Evolutionary conservation across 345 rosid species (phyloP).

Genomic region (Eutrema yunnanense): DNA sequence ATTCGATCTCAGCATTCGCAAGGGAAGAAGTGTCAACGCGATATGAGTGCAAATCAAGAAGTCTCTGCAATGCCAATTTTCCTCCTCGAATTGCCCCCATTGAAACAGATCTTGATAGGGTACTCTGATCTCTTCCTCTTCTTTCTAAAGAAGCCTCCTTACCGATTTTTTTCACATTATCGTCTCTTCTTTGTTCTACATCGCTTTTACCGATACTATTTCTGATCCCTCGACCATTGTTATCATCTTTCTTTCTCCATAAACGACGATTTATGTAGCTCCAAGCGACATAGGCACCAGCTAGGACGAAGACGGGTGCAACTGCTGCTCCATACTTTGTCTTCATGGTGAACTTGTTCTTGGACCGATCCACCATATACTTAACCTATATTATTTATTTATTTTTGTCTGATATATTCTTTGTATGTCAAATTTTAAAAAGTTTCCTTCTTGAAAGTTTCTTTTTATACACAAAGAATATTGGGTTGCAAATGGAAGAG

Average conservation of each 20-base stretch:
- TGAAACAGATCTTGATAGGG: slow-evolving; percentile 37
- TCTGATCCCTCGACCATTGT: slow-evolving; percentile 2
- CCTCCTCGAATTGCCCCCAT: slow-evolving; percentile 55
- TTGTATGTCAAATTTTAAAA: background rate
- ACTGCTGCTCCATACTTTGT: slow-evolving; percentile 42
- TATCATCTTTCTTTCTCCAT: slow-evolving; percentile 29
- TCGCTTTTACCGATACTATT: background rate
- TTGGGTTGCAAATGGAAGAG: background rate
- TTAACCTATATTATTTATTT: background rate
- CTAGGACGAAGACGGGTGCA: slow-evolving; percentile 36
- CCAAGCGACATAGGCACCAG: slow-evolving; percentile 41
- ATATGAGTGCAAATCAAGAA: slow-evolving; percentile 42
- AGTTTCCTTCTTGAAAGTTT: background rate
- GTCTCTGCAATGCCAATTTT: slow-evolving; percentile 43
- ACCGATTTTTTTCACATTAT: background rate
- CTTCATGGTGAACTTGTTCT: slow-evolving; percentile 19
- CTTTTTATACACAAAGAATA: background rate
- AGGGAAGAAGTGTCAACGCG: slow-evolving; percentile 25
- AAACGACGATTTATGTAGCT: slow-evolving; percentile 31
- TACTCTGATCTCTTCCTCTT: background rate
- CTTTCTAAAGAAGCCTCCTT: slow-evolving; percentile 14
- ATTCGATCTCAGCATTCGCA: slow-evolving; percentile 23
- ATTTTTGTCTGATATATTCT: background rate
- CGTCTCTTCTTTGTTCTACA: background rate
- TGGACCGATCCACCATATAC: slow-evolving; percentile 23